Evolutionary conservation across 345 rosid genomes (phyloP), one percentile per base, ranked within the genome.

Genomic region (Populus alba): DNA sequence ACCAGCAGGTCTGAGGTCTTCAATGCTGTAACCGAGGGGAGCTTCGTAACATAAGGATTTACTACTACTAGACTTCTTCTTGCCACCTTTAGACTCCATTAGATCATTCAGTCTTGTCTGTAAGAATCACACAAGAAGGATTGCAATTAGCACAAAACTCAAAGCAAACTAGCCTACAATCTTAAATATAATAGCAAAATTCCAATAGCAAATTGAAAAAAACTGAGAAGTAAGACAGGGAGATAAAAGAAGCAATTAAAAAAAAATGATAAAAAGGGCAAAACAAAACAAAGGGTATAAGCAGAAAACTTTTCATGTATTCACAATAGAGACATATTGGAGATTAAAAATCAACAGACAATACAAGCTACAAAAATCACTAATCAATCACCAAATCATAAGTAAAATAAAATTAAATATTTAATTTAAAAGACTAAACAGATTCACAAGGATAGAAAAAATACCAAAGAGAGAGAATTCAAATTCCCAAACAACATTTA

Each of bases 31-130:
- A 49, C 84, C 84, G 4, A 81, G 78, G 25, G 84, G 84, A 69
- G 81, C 84, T 81, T 81, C 84, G 78, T 81, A 81, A 33, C 63
- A 74, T 51, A 75, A 65, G 27, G 77, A 71, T 39, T 76, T 81
- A 81, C 77, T 81, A 73, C 53, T 71, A 31, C 84, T 81, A 74
- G 79, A 75, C 73, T 74, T 65, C 80, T 81, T 76, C 73, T 82
- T 78, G 7, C 85, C 85, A 78, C 85, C 85, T 82, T 82, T 82
- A 12, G 81, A 74, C 76, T 82, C 85, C 85, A 82, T 82, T 77
- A 73, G 74, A 70, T 78, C 85, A 82, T 82, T 71, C 81, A 82
- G 41, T 63, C 70, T 72, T 67, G 13, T 65, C 80, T 77, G 71
- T 20, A 23, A 66, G 18, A 71, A 25, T 35, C 31, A 37, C 16